phyloP scores from a whole-genome alignment of 208 protist genomes.

The Leishmania major region DNA sequence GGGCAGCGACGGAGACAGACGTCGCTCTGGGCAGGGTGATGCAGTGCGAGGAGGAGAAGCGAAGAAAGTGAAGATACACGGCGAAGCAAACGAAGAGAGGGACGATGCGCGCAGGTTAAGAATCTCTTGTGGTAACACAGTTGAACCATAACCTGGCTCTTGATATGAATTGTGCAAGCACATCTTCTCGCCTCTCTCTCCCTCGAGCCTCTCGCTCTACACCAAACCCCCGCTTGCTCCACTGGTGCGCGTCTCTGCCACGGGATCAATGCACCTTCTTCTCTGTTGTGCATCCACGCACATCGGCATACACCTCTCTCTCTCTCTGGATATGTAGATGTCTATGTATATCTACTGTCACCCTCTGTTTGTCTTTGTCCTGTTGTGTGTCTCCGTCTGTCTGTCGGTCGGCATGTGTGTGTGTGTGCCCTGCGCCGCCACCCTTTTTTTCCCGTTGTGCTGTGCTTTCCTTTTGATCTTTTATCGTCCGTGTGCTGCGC shows the following conservation, averaged over 20 bases:
- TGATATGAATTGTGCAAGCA: not conserved
- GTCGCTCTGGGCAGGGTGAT: too few species aligned
- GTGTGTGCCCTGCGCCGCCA: too few species aligned
- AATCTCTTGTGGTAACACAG: not conserved
- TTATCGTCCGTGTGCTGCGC: too few species aligned
- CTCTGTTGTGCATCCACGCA: not conserved
- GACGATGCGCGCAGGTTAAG: not conserved
- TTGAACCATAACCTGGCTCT: not conserved
- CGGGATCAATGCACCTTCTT: not conserved
- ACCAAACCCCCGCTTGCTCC: not conserved
- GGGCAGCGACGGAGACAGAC: not conserved
- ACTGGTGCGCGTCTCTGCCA: not conserved
- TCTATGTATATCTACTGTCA: not conserved
- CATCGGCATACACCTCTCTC: too few species aligned
- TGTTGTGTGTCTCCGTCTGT: not conserved
- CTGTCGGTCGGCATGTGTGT: too few species aligned
- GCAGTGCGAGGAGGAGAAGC: not conserved
- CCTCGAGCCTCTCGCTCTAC: not conserved
- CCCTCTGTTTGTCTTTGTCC: conserved; percentile 11
- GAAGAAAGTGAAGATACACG: not conserved
- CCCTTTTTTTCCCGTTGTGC: too few species aligned
- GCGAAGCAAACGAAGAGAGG: not conserved
- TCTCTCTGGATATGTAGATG: too few species aligned
- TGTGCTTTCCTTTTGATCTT: too few species aligned
- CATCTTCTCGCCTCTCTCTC: not conserved